Percentiles rank a stretch among this genome's conserved stretches.
Evolutionary conservation across 1,139 yeast genomes (phyloP).

Genomic region (Kodamaea alishanica): DNA sequence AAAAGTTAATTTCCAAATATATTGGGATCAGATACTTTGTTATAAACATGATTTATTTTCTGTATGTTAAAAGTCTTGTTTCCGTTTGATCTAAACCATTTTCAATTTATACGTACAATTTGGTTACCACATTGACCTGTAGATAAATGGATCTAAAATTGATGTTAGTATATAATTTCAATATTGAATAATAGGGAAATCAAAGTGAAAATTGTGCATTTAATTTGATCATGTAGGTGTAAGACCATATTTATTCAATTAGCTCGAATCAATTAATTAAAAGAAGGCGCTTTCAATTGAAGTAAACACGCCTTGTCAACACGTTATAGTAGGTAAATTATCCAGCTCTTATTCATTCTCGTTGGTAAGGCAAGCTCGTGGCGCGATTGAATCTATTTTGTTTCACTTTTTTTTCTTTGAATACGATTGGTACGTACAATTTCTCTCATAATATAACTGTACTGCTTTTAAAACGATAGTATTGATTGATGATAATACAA

Average conservation of each 20-base stretch:
- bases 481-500: conserved; percentile 4
- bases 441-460: conserved; percentile 46
- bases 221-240: not conserved
- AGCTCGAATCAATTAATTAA: not conserved
- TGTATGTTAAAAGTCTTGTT: not conserved
- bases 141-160: conserved; percentile 77
- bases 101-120: conserved; percentile 56
- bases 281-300: too few relatives aligned
- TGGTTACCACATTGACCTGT: conserved; percentile 99
- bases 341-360: too few relatives aligned
- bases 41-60: not conserved
- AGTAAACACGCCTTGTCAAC: too few relatives aligned
- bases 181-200: not conserved
- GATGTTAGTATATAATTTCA: conserved; percentile 19
- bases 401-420: too few relatives aligned
- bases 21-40: not conserved
- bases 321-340: too few relatives aligned
- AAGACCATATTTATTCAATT: not conserved
- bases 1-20: conserved; percentile 3
- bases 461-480: conserved; percentile 1
- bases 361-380: too few relatives aligned
- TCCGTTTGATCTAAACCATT: not conserved
- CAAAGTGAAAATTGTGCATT: not conserved
- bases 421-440: conserved; percentile 40
- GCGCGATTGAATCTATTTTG: too few relatives aligned